phyloP scores from a whole-genome alignment of 108 stramenopile species.

The Asterionellopsis glacialis region DNA sequence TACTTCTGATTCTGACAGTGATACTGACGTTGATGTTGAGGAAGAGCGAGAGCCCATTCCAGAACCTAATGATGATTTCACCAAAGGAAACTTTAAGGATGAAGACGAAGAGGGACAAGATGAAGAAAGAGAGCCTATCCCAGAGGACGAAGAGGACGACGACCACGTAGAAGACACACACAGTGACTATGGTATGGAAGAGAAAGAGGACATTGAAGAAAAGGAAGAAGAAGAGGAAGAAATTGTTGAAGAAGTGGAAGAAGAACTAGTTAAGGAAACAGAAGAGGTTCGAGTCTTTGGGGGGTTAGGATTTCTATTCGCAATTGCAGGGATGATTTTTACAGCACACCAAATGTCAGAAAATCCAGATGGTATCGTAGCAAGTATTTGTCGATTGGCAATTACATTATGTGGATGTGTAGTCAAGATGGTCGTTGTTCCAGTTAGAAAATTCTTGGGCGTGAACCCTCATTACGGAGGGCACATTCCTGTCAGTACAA shows the following conservation, averaged over 20 bases:
- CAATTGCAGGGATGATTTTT: constrained; percentile 58
- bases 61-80: neutral
- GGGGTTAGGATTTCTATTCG: constrained; percentile 51
- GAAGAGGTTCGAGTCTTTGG: constrained; percentile 60
- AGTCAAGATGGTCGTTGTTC: constrained; percentile 65
- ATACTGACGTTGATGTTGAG: too few relatives aligned
- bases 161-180: constrained; percentile 1
- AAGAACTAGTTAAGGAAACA: constrained; percentile 45
- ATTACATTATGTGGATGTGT: constrained; percentile 47
- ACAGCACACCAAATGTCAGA: constrained; percentile 82
- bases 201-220: constrained; percentile 16
- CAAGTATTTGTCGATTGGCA: constrained; percentile 50
- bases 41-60: constrained; percentile 1
- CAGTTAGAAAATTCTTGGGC: constrained; percentile 47
- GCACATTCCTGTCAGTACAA: constrained; percentile 43
- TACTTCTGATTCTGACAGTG: too few relatives aligned
- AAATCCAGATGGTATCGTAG: constrained; percentile 78
- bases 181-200: constrained; percentile 7
- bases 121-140: constrained; percentile 1
- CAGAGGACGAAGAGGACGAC: constrained; percentile 6
- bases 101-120: constrained; percentile 6
- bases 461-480: constrained; percentile 22
- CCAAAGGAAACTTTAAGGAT: constrained; percentile 10
- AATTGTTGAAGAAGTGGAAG: constrained; percentile 27
- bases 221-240: constrained; percentile 4